A percentile compares a stretch with the other conserved stretches of the same genome.
phyloP scores from a whole-genome alignment of 768 basidiomycete genomes.

The Chalciporus piperatus region DNA sequence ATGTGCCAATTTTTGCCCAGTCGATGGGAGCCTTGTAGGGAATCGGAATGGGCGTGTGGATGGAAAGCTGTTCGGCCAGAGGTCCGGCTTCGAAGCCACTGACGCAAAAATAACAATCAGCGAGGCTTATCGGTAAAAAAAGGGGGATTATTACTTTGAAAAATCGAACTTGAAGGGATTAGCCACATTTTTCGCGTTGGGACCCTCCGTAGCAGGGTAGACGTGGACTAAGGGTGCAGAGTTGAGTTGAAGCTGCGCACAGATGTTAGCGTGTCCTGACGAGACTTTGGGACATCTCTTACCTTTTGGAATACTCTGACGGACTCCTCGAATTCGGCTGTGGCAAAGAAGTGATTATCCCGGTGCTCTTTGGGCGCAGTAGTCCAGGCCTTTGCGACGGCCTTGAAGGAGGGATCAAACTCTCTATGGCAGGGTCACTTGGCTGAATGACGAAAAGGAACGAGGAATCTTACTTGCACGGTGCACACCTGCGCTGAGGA shows the following conservation, averaged over 20 bases:
- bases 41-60: constrained; percentile 74
- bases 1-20: constrained; percentile 57
- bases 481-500: constrained; percentile 76
- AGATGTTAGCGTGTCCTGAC: constrained; percentile 8
- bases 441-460: background rate
- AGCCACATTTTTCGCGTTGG: constrained; percentile 50
- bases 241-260: constrained; percentile 65
- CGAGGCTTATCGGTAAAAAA: background rate
- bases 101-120: constrained; percentile 6
- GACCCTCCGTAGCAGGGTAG: constrained; percentile 71
- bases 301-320: constrained; percentile 80
- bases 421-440: constrained; percentile 48
- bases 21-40: constrained; percentile 79
- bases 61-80: constrained; percentile 72
- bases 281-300: background rate
- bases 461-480: constrained; percentile 73
- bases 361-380: constrained; percentile 56
- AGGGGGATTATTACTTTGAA: constrained; percentile 49
- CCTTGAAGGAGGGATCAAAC: constrained; percentile 81
- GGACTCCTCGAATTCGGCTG: constrained; percentile 82
- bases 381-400: constrained; percentile 83
- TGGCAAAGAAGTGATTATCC: constrained; percentile 88
- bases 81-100: constrained; percentile 84
- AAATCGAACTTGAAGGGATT: constrained; percentile 75
- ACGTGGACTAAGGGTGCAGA: constrained; percentile 84